phyloP scores from a whole-genome alignment of 2,329 filamentous ascomycete species.

The Aulographum hederae region DNA sequence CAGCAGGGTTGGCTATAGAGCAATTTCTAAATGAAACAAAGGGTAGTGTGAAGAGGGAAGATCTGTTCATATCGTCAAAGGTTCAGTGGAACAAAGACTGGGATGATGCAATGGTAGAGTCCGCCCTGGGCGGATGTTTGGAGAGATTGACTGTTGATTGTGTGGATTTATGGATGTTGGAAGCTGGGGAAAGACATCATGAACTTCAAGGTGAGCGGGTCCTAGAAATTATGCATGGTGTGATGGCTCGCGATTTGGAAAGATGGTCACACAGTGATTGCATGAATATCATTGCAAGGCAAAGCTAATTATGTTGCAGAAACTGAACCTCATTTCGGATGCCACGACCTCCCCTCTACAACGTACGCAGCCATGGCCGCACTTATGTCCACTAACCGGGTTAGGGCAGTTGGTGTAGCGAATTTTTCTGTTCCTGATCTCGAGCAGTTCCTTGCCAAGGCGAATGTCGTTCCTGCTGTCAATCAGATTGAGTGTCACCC shows the following conservation, averaged over 20 bases:
- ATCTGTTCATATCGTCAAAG: slow-evolving; percentile 74
- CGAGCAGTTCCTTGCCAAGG: slow-evolving; percentile 32
- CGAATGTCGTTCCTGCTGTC: slow-evolving; percentile 46
- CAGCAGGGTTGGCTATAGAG: too few species aligned
- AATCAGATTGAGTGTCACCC: slow-evolving; percentile 65
- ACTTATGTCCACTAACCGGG: slow-evolving; percentile 28
- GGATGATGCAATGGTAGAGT: slow-evolving; percentile 51
- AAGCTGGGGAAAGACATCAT: too few species aligned
- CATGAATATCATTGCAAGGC: too few species aligned
- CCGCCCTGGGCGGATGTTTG: slow-evolving; percentile 55
- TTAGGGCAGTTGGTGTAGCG: slow-evolving; percentile 30
- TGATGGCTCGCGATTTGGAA: too few species aligned
- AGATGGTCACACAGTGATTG: too few species aligned
- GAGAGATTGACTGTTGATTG: slow-evolving; percentile 60
- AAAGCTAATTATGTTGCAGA: too few species aligned
- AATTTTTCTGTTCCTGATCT: slow-evolving; percentile 30
- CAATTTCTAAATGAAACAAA: too few species aligned
- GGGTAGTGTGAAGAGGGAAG: slow-evolving; percentile 53
- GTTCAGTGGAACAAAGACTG: slow-evolving; percentile 77
- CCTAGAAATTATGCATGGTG: too few species aligned
- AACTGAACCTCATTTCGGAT: too few species aligned
- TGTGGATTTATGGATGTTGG: slow-evolving; percentile 66
- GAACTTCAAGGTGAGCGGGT: too few species aligned
- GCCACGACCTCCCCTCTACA: too few species aligned
- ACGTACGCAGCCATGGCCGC: too few species aligned